Evolutionary conservation across 805 yeast species (phyloP).

Genomic region (Yamadazyma sp.): DNA sequence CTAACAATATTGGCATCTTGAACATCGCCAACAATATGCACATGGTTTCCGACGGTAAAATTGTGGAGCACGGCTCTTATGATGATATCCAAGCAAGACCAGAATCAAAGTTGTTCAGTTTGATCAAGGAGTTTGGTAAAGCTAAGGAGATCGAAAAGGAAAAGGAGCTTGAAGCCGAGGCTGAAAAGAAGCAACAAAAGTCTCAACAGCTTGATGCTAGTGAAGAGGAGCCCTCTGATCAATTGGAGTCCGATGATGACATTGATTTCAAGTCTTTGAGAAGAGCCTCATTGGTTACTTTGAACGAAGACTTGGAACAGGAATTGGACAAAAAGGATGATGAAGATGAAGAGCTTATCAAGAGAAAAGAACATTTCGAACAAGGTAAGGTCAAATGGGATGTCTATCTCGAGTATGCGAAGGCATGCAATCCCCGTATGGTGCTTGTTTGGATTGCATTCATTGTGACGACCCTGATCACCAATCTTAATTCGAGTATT

Average conservation of each 20-base stretch:
- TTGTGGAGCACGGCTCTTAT: conserved; percentile 66
- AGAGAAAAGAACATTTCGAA: conserved; percentile 75
- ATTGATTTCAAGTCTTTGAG: conserved; percentile 43
- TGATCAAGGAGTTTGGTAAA: conserved; percentile 63
- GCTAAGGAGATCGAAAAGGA: conserved; percentile 18
- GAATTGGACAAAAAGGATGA: conserved; percentile 32
- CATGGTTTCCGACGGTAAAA: conserved; percentile 66
- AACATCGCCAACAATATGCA: conserved; percentile 70
- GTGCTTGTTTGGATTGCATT: conserved; percentile 58
- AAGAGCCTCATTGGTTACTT: conserved; percentile 62
- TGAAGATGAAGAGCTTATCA: conserved; percentile 38
- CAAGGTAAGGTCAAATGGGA: conserved; percentile 92
- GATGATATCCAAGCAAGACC: conserved; percentile 48
- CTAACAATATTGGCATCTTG: conserved; percentile 82
- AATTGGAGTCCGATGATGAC: conserved; percentile 31
- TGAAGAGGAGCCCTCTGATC: conserved; percentile 24
- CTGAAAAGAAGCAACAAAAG: conserved; percentile 22
- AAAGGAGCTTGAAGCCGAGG: conserved; percentile 13
- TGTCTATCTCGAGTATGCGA: conserved; percentile 79
- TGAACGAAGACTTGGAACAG: conserved; percentile 38
- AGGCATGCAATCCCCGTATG: conserved; percentile 74
- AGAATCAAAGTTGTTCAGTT: conserved; percentile 49
- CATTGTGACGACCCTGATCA: conserved; percentile 56
- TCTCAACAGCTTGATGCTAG: conserved; percentile 11
- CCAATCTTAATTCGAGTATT: conserved; percentile 69